Evolutionary conservation across 2,329 filamentous ascomycete genomes (phyloP), one percentile per base, ranked within the genome.

Genomic region (Cryphonectria radicalis): DNA sequence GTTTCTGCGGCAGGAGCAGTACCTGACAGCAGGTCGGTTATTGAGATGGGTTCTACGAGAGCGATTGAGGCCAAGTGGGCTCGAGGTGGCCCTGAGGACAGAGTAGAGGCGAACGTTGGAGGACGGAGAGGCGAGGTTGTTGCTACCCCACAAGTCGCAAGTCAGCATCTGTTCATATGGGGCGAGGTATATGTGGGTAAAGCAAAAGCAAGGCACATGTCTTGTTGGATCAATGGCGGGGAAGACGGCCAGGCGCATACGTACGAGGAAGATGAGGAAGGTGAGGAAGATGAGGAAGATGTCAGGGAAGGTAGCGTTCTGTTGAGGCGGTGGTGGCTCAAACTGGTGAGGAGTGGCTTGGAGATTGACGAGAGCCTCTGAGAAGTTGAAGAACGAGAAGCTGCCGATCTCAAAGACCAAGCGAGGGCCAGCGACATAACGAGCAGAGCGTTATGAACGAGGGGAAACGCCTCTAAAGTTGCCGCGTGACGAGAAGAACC

Each of bases 1-100:
- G 79, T 86, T 81, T 84, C 91, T 87, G 83, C 91, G 88, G 82
- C 92, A 92, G 68, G 93, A 95, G 82, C 93, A 96, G 80, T 91
- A 82, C 79, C 91, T 85, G 66, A 76, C 72, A 43, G 65, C 59
- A 43, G 76, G 75, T 28, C 70, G 53, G 70, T 69, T 75, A 67
- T 67, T 59, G 35, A 73, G 65, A 50, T 65, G 73, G 32, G 28
- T 67, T 70, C 69, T 66, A 57, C 73, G 70, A 57, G 69, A 55
- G 28, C 71, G 71, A 59, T 67, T 72, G 57, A 66, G 63, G 40
- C 69, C 50, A 37, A 63, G 46, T 64, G 73, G 25, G 67, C 65
- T 70, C 35, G 68, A 37, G 55, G 70, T 68, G 40, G 72, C 57
- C 57, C 62, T 71, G 57, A 73, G 64, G 66, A 73, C 42, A 13